These are phyloP conservation scores for Epichloe coenophiala DNA, from an alignment of 2,329 filamentous ascomycete genomes.

Conservation along the genomic window DNA sequence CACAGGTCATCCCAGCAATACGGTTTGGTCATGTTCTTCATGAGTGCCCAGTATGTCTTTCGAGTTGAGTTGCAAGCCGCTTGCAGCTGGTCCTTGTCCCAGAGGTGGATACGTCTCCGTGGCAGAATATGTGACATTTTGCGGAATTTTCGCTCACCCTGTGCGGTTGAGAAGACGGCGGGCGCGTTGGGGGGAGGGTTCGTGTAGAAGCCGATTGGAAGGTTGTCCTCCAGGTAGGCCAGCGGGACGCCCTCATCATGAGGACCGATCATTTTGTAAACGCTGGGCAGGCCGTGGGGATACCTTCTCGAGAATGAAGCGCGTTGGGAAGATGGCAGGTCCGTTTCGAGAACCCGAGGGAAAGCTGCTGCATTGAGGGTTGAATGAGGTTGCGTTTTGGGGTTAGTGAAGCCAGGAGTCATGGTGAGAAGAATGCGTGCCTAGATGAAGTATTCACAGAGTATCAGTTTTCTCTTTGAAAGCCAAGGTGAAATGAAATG, in stretches of 20 bases:
- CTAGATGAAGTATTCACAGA: background rate
- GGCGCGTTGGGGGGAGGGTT: slow-evolving; percentile 15
- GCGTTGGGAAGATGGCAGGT: slow-evolving; percentile 12
- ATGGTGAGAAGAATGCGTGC: background rate
- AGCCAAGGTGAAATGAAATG: background rate
- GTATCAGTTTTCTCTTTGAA: background rate
- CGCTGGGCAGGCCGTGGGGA: slow-evolving; percentile 21
- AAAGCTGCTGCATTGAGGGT: slow-evolving; percentile 6
- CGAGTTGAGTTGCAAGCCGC: slow-evolving; percentile 25
- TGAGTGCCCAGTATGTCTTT: slow-evolving; percentile 19
- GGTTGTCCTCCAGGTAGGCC: slow-evolving; percentile 22
- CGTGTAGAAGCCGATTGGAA: slow-evolving; percentile 24
- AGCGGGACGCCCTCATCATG: slow-evolving; percentile 13
- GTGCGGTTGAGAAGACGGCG: slow-evolving; percentile 27
- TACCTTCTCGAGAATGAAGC: slow-evolving; percentile 19
- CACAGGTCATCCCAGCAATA: slow-evolving; percentile 28
- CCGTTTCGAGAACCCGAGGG: slow-evolving; percentile 10
- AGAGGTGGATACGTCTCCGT: slow-evolving; percentile 20
- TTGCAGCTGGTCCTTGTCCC: slow-evolving; percentile 27
- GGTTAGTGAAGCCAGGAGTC: background rate
- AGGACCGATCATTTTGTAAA: slow-evolving; percentile 21
- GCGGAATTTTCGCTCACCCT: slow-evolving; percentile 18
- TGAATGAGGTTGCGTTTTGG: background rate
- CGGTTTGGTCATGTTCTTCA: slow-evolving; percentile 20
- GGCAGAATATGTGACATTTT: slow-evolving; percentile 15